Base-by-base conservation (phyloP, 305 asterid species). In the Petunia hybrid region DNA sequence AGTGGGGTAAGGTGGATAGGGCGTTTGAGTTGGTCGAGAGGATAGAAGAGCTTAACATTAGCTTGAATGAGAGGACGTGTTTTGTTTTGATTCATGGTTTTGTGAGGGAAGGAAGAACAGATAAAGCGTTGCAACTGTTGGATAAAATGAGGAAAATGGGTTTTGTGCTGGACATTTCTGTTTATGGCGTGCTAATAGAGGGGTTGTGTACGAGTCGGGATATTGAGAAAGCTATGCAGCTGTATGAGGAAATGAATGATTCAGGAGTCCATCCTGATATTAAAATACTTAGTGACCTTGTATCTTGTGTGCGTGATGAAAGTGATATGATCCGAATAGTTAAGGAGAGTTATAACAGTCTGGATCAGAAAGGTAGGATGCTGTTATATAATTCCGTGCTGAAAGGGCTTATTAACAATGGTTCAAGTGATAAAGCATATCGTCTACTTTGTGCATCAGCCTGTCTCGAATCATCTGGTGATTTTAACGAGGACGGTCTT, bases 31-130 rank as follows among this genome's bases (percentile, higher is more conserved):
- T 92, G 87, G 84, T 93, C 82, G 92, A 90, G 83, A 84, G 83
- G 90, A 88, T 91, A 84, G 98, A 90, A 82, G 87, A 85, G 78
- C 91, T 87, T 36, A 85, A 84, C 57, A 88, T 88, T 64, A 83
- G 60, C 82, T 87, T 95, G 86, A 91, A 89, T 38, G 97, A 95
- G 89, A 93, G 92, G 89, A 91, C 97, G 1, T 86, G 85, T 51
- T 89, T 82, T 84, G 84, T 93, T 75, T 74, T 95, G 85, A 88
- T 93, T 84, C 99, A 93, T 86, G 97, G 99, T 75, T 93, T 95
- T 62, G 89, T 87, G 82, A 89, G 83, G 87, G 92, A 89, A 77
- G 64, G 83, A 65, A 86, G 92, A 86, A 89, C 87, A 42, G 97
- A 92, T 82, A 89, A 84, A 80, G 97, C 97, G 40, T 84, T 95